Conservation (phyloP, 202 grass and related monocot genomes). For the Zoysia matrella region DNA sequence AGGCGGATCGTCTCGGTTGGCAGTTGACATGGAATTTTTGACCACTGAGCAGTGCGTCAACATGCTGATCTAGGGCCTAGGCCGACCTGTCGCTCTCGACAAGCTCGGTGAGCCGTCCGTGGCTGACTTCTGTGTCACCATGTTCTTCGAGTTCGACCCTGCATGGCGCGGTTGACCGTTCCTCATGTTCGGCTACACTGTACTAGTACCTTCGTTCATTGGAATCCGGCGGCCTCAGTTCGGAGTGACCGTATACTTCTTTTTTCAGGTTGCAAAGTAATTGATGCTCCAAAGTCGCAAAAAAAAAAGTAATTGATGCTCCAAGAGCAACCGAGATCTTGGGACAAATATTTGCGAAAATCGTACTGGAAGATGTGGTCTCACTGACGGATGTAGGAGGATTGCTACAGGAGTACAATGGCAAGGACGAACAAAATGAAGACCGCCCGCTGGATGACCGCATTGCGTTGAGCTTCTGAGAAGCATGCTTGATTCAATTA, state of each 20-base stretch:
- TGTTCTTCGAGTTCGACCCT: conserved; percentile 4
- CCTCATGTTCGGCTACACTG: too few relatives aligned
- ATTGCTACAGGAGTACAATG: conserved; percentile 48
- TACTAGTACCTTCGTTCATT: too few relatives aligned
- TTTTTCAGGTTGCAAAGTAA: too few relatives aligned
- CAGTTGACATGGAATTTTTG: not conserved
- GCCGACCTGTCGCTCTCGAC: not conserved
- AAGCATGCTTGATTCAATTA: conserved; percentile 68
- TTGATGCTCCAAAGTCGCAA: conserved; percentile 9
- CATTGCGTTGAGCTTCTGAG: conserved; percentile 65
- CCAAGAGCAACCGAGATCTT: conserved; percentile 78
- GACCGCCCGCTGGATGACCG: conserved; percentile 40
- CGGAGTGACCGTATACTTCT: too few relatives aligned
- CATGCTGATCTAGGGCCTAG: conserved; percentile 30
- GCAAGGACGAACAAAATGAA: conserved; percentile 38
- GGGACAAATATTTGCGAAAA: conserved; percentile 66
- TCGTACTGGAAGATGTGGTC: conserved; percentile 65
- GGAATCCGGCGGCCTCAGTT: too few relatives aligned
- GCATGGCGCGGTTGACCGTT: not conserved
- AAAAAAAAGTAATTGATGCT: conserved; percentile 83
- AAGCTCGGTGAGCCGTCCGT: conserved; percentile 24
- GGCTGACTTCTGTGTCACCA: conserved; percentile 16
- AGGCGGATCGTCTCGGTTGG: too few relatives aligned
- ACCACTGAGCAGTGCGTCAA: not conserved
- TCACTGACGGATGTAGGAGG: conserved; percentile 57